A percentile compares a stretch with the other conserved stretches of the same genome.
phyloP scores from a whole-genome alignment of 768 basidiomycete species.

The Chiua virens region DNA sequence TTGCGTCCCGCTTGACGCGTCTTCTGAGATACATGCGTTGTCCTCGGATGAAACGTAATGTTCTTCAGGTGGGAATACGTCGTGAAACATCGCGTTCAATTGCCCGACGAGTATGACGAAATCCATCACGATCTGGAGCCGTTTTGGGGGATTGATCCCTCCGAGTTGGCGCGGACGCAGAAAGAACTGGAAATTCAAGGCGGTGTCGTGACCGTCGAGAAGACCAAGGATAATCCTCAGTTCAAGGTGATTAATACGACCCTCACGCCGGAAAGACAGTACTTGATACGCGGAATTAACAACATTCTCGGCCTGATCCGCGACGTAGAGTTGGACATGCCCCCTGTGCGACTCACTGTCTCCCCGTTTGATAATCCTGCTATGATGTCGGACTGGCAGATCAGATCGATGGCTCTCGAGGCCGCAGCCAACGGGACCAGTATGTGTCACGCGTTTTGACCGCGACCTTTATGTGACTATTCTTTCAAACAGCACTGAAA shows the following conservation, averaged over 20 bases:
- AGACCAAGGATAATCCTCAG: slow-evolving; percentile 3
- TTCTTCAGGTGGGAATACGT: slow-evolving; percentile 42
- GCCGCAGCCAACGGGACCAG: slow-evolving; percentile 30
- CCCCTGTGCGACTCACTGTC: slow-evolving; percentile 31
- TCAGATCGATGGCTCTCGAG: slow-evolving; percentile 20
- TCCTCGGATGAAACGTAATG: too few species aligned
- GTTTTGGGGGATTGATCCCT: slow-evolving; percentile 38
- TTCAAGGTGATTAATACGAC: slow-evolving; percentile 18
- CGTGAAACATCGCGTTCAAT: slow-evolving; percentile 35
- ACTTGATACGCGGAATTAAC: slow-evolving; percentile 1
- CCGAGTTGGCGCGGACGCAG: slow-evolving; percentile 19
- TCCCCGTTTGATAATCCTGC: slow-evolving; percentile 30
- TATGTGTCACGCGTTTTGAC: slow-evolving; percentile 11
- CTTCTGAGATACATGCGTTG: too few species aligned
- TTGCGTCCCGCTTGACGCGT: slow-evolving; percentile 11
- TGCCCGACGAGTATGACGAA: slow-evolving; percentile 50
- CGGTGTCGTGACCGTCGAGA: slow-evolving; percentile 25
- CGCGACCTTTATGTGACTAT: too few species aligned
- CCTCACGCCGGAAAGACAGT: neutral
- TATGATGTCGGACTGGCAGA: slow-evolving; percentile 28
- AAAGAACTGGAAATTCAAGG: slow-evolving; percentile 17
- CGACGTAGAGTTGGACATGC: slow-evolving; percentile 30
- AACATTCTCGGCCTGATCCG: slow-evolving; percentile 24
- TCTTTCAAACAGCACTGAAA: slow-evolving; percentile 23
- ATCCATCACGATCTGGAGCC: slow-evolving; percentile 39